Evolutionary conservation across 2,329 filamentous ascomycete genomes (phyloP).

Genomic region (Amesomyces nigricolor): DNA sequence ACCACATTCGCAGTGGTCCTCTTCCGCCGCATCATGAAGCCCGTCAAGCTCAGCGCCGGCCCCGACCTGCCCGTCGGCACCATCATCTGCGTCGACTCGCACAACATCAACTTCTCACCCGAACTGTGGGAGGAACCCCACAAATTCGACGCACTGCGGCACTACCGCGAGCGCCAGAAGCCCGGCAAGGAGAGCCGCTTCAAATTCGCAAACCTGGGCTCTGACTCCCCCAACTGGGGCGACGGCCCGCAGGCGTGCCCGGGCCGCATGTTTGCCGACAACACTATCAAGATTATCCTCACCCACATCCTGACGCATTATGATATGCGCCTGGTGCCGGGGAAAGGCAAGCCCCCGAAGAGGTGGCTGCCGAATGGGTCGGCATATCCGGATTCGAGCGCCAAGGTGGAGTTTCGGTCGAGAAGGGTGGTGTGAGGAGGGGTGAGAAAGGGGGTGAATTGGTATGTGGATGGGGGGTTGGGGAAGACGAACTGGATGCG

Average conservation of each 20-base stretch:
- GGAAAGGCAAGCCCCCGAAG: not conserved
- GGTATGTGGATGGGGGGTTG: too few relatives aligned
- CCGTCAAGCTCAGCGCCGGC: conserved; percentile 22
- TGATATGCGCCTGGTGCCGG: conserved; percentile 12
- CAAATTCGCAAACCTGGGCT: conserved; percentile 22
- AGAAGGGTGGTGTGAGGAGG: not conserved
- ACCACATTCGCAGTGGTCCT: conserved; percentile 11
- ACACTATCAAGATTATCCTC: conserved; percentile 26
- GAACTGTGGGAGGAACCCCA: conserved; percentile 22
- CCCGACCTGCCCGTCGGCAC: conserved; percentile 24
- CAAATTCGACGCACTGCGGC: conserved; percentile 23
- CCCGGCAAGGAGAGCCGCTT: conserved; percentile 20
- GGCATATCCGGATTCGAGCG: not conserved
- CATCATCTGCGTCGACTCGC: conserved; percentile 23
- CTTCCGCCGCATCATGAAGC: conserved; percentile 18
- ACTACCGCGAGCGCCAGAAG: conserved; percentile 18
- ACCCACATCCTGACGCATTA: conserved; percentile 26
- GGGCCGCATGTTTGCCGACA: conserved; percentile 24
- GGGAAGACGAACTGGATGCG: too few relatives aligned
- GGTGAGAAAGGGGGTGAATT: not conserved
- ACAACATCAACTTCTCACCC: conserved; percentile 21
- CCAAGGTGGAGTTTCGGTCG: not conserved
- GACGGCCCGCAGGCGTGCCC: conserved; percentile 28
- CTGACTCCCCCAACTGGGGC: conserved; percentile 24
- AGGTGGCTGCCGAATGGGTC: not conserved